Base-by-base conservation (phyloP, 2,329 filamentous ascomycete genomes). In the Aspergillus versicolor region DNA sequence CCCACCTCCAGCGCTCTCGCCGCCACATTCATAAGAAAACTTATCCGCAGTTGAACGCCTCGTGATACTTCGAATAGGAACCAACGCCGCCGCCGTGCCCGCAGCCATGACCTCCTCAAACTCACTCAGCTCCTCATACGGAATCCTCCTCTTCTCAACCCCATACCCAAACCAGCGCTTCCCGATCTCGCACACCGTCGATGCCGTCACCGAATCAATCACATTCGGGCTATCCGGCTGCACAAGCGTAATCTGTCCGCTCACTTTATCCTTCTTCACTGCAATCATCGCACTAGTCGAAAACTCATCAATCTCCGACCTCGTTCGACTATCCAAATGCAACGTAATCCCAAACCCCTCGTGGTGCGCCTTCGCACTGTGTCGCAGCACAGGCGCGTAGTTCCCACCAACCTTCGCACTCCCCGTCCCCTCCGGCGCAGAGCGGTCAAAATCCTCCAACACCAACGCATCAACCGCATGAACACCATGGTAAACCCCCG, bases 391-490 rank as follows among this genome's bases (percentile, higher is more conserved):
- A 3, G 93, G 93, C 9, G 92, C 93, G 71, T 97, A 97, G 78
- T 97, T 97, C 13, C 93, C 94, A 24, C 94, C 93, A 3, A 97
- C 84, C 78, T 97, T 97, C n/a, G 91, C 93, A 61, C 86, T 88
- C 0, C 93, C 93, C 0, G 90, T 95, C 1, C 93, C 93, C 67
- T 92, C 86, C 1, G 94, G 93, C n/a, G 93, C 93, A 0, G 92
- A 85, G 30, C 93, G 90, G 74, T 97, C 93, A 71, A 97, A 97
- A 30, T 94, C 88, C 68, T 97, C 93, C 3, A 97, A 82, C 58
- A 97, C 89, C 52, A 97, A 78, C 2, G 89, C 91, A 68, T 89
- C 87, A n/a, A 96, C 91, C 0, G 93, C 91, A 65, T 92, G 86
- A 0, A 88, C 85, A 38, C 94, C 93, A 75, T 97, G 93, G 79